Conservation (phyloP, 108 stramenopile species). For the Cyclotella kingstonii region DNA sequence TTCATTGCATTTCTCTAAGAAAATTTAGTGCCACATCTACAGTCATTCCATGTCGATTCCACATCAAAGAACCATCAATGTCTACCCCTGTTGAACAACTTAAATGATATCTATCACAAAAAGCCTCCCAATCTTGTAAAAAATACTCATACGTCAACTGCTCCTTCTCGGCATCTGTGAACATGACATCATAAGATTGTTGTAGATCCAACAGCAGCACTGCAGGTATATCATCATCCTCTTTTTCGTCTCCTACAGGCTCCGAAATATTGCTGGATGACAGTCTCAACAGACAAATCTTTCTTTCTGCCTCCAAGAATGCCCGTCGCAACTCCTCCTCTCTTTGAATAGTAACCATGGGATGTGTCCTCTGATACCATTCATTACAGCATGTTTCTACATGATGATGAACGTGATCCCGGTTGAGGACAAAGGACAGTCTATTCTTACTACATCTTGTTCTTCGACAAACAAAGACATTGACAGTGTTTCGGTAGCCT, state of each 20-base stretch:
- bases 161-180: conserved; percentile 74
- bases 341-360: conserved; percentile 63
- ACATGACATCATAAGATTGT: conserved; percentile 57
- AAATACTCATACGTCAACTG: conserved; percentile 74
- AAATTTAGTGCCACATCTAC: conserved; percentile 50
- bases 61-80: background rate
- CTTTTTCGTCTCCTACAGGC: background rate
- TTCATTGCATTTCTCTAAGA: conserved; percentile 68
- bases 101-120: conserved; percentile 15
- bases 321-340: conserved; percentile 34
- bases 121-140: conserved; percentile 80
- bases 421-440: conserved; percentile 26
- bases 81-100: background rate
- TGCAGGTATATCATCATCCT: too few species aligned
- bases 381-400: conserved; percentile 57
- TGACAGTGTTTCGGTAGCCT: conserved; percentile 48
- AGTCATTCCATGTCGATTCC: conserved; percentile 32
- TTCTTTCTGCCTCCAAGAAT: conserved; percentile 29
- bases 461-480: conserved; percentile 53
- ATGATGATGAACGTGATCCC: conserved; percentile 50
- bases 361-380: conserved; percentile 66
- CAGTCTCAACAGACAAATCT: too few species aligned
- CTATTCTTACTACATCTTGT: background rate
- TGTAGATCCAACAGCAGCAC: conserved; percentile 40
- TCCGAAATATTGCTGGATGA: conserved; percentile 1